These are phyloP conservation scores for Wickerhamiella siamensis DNA, from an alignment of 805 yeast genomes.

Conservation along the genomic window DNA sequence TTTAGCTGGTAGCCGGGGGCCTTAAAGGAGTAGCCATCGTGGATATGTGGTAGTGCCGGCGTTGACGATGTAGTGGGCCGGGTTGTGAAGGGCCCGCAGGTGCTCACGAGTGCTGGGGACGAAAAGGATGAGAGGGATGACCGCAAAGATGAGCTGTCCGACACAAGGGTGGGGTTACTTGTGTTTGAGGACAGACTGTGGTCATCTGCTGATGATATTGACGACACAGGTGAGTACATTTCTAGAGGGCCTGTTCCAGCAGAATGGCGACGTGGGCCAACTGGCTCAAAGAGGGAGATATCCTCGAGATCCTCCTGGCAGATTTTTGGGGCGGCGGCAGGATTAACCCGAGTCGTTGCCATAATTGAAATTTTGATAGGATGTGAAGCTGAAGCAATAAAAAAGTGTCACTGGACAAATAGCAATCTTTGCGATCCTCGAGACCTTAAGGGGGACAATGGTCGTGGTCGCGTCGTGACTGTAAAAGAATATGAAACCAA, in stretches of 20 bases:
- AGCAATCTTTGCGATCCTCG: too few relatives aligned
- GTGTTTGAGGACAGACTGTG: constrained; percentile 6
- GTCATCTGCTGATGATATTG: constrained; percentile 1
- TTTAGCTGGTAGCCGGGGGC: not conserved
- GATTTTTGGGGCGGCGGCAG: not conserved
- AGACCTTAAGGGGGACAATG: not conserved
- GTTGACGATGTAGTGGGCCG: not conserved
- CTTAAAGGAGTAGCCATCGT: not conserved
- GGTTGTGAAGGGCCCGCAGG: not conserved
- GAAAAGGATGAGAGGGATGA: constrained; percentile 13
- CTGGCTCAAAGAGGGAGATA: constrained; percentile 10
- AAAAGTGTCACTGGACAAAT: too few relatives aligned
- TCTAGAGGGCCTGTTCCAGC: not conserved
- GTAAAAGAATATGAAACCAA: too few relatives aligned
- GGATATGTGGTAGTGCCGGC: not conserved
- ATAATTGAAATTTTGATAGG: too few relatives aligned
- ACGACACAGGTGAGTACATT: not conserved
- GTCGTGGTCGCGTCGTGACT: not conserved
- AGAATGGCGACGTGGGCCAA: not conserved
- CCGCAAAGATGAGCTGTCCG: constrained; percentile 17
- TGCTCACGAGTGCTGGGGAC: constrained; percentile 10
- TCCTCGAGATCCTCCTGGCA: constrained; percentile 14
- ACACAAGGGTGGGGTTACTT: constrained; percentile 16
- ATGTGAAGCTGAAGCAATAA: too few relatives aligned
- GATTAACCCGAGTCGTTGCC: not conserved